phyloP scores from a whole-genome alignment of 2,329 filamentous ascomycete species.

The Fusarium tuaranense region DNA sequence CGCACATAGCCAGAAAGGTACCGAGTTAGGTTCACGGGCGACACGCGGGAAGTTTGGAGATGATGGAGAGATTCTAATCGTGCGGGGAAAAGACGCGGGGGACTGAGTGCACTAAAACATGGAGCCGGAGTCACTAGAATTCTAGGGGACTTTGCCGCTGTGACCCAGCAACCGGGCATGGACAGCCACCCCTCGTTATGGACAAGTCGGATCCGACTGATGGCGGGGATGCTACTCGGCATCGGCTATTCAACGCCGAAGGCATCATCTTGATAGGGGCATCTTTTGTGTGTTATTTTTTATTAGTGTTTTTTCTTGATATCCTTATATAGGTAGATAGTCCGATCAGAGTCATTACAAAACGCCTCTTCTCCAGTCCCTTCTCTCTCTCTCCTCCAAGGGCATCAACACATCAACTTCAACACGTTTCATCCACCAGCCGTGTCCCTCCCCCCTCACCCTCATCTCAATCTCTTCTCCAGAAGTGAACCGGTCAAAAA shows the following conservation, averaged over 20 bases:
- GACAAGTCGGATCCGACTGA: background rate
- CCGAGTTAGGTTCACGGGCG: constrained; percentile 17
- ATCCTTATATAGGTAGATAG: constrained; percentile 19
- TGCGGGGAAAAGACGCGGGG: constrained; percentile 35
- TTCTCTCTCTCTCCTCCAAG: background rate
- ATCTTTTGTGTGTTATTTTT: constrained; percentile 13
- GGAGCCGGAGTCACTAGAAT: constrained; percentile 16
- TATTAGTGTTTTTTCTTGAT: constrained; percentile 14
- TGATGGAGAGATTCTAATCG: constrained; percentile 1
- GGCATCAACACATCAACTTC: constrained; percentile 9
- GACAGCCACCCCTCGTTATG: background rate
- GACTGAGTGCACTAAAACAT: constrained; percentile 21
- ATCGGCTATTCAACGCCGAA: background rate
- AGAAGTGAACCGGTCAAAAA: constrained; percentile 29
- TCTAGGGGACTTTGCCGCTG: background rate
- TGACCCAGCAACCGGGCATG: background rate
- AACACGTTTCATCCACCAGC: constrained; percentile 1
- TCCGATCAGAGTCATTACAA: constrained; percentile 31
- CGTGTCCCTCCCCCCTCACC: background rate
- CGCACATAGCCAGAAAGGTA: constrained; percentile 46
- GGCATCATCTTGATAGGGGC: background rate
- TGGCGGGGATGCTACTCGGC: too few species aligned
- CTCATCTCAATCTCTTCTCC: constrained; percentile 24
- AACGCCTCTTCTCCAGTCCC: constrained; percentile 24
- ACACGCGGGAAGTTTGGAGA: constrained; percentile 13